These are phyloP conservation scores for Phytomonas sp. DNA, from an alignment of 208 protist species.

Conservation along the genomic window DNA sequence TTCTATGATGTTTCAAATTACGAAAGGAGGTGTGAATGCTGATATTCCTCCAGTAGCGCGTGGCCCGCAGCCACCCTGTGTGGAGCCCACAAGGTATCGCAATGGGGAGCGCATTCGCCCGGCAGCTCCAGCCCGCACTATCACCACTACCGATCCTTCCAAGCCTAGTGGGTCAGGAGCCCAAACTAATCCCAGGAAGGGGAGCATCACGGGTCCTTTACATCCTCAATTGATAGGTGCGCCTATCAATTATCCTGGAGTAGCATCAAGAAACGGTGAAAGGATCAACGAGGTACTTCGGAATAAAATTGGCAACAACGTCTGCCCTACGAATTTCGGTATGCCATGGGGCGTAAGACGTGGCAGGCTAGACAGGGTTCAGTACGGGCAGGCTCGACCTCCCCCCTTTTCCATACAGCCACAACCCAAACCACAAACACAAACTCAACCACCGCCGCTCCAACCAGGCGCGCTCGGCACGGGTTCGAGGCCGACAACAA, in stretches of 20 bases:
- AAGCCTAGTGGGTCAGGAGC: too few relatives aligned
- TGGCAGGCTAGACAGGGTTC: background rate
- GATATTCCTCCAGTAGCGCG: constrained; percentile 22
- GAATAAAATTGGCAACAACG: background rate
- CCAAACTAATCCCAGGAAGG: too few relatives aligned
- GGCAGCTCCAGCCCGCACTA: too few relatives aligned
- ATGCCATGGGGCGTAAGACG: background rate
- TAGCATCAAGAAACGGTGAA: background rate
- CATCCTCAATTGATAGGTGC: too few relatives aligned
- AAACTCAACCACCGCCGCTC: background rate
- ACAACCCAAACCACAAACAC: background rate
- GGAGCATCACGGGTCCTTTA: too few relatives aligned
- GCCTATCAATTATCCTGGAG: too few relatives aligned
- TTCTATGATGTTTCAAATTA: background rate
- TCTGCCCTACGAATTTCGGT: background rate
- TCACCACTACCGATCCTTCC: too few relatives aligned
- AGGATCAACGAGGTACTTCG: background rate
- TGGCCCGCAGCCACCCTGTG: constrained; percentile 29
- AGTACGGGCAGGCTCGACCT: background rate
- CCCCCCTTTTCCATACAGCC: too few relatives aligned
- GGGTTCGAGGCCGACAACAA: background rate
- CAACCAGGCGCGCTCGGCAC: background rate
- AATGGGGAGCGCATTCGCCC: constrained; percentile 11
- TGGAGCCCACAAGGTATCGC: constrained; percentile 22
- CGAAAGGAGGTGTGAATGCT: background rate